Evolutionary conservation across 2,329 filamentous ascomycete species (phyloP).

Genomic region (Dothistroma septosporum): DNA sequence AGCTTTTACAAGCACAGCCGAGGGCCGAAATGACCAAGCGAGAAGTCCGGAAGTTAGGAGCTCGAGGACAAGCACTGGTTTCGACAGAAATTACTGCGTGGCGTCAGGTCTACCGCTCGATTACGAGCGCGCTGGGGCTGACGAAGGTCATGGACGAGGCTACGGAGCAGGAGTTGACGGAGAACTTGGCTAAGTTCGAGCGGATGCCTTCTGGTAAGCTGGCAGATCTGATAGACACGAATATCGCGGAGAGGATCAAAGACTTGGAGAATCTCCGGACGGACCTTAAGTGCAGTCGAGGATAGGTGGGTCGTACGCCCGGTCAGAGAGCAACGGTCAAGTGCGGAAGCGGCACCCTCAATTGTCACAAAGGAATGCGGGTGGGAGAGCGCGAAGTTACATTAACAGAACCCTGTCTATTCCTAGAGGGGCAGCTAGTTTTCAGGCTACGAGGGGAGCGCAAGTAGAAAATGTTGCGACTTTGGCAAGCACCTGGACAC

Average conservation of each 20-base stretch:
- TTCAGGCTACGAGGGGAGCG: no score
- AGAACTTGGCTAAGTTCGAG: not conserved
- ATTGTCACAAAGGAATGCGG: no score
- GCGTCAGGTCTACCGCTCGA: not conserved
- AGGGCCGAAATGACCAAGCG: not conserved
- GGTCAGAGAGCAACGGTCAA: no score
- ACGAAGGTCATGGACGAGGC: not conserved
- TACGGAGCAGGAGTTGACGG: not conserved
- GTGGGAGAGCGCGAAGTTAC: no score
- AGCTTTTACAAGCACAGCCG: not conserved
- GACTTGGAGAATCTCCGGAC: not conserved
- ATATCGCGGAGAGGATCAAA: not conserved
- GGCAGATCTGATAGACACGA: not conserved
- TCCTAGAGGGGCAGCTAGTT: no score
- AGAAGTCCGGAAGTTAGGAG: not conserved
- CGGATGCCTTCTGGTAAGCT: not conserved
- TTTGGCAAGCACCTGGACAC: no score
- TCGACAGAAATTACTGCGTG: not conserved
- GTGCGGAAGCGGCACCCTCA: no score
- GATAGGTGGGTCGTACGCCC: not conserved
- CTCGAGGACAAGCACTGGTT: not conserved
- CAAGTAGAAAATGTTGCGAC: no score
- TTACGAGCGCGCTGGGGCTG: not conserved
- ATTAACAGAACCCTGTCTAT: no score
- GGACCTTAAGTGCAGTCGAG: not conserved